Evolutionary conservation across 2,329 filamentous ascomycete genomes (phyloP).

Genomic region (Falciphora oryzae): DNA sequence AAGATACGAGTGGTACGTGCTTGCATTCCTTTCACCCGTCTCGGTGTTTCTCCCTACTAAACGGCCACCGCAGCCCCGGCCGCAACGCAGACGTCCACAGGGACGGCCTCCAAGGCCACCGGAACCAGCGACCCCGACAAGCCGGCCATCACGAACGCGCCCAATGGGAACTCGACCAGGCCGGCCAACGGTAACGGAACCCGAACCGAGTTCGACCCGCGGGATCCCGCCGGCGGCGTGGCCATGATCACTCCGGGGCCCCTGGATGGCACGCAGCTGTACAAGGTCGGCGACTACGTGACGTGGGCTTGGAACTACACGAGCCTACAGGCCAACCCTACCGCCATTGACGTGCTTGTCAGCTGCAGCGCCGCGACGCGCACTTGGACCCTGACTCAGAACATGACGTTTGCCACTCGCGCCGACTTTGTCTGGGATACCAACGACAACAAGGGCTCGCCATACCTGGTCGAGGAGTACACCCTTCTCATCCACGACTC

Average conservation of each 20-base stretch:
- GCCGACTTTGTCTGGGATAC: slow-evolving; percentile 56
- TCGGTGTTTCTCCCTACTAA: neutral
- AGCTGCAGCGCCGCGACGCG: slow-evolving; percentile 46
- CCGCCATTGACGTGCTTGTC: slow-evolving; percentile 53
- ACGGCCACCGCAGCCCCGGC: neutral
- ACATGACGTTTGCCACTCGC: slow-evolving; percentile 52
- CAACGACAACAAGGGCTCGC: slow-evolving; percentile 36
- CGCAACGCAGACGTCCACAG: slow-evolving; percentile 1
- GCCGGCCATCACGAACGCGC: slow-evolving; percentile 16
- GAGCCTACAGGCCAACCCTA: slow-evolving; percentile 49
- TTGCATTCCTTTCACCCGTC: neutral
- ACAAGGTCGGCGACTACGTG: slow-evolving; percentile 54
- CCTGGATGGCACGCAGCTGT: slow-evolving; percentile 41
- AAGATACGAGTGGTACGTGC: slow-evolving; percentile 24
- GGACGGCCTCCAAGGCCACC: slow-evolving; percentile 15
- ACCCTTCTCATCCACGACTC: slow-evolving; percentile 58
- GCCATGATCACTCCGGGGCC: slow-evolving; percentile 47
- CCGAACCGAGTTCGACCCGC: slow-evolving; percentile 37
- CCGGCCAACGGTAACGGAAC: slow-evolving; percentile 18
- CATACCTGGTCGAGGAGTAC: slow-evolving; percentile 50
- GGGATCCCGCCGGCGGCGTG: slow-evolving; percentile 44
- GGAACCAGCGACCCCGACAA: slow-evolving; percentile 9
- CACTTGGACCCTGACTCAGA: slow-evolving; percentile 56
- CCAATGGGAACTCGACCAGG: slow-evolving; percentile 18
- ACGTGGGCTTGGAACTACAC: slow-evolving; percentile 65